phyloP scores from a whole-genome alignment of 495 filamentous ascomycete species.

The Talaromyces borbonicus region DNA sequence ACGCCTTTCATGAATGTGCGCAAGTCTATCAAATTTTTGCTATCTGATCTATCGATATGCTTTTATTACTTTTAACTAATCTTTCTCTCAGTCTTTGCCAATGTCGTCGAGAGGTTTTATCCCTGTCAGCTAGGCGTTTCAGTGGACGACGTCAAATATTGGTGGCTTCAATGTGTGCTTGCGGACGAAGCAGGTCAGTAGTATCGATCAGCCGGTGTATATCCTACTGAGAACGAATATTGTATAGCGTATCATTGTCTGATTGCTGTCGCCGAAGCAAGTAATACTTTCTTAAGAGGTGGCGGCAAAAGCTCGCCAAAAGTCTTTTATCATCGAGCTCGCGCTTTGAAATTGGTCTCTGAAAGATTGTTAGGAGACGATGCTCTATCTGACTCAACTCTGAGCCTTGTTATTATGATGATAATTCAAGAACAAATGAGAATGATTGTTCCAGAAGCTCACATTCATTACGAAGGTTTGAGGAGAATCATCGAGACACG shows the following conservation, averaged over 20 bases:
- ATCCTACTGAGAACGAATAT: neutral
- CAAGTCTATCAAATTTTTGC: neutral
- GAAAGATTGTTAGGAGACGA: slow-evolving; percentile 12
- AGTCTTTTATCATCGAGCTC: slow-evolving; percentile 16
- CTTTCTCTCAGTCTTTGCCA: slow-evolving; percentile 3
- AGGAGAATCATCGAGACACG: slow-evolving; percentile 15
- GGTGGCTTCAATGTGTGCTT: slow-evolving; percentile 15
- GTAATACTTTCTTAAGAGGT: slow-evolving; percentile 14
- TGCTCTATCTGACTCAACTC: slow-evolving; percentile 17
- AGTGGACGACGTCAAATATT: slow-evolving; percentile 12
- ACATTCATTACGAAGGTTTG: slow-evolving; percentile 15
- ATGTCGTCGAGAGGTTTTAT: slow-evolving; percentile 11
- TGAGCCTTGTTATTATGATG: slow-evolving; percentile 11
- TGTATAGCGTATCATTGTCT: slow-evolving; percentile 15
- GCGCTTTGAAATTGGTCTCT: slow-evolving; percentile 12
- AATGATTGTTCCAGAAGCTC: slow-evolving; percentile 7
- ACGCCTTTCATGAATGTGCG: slow-evolving; percentile 13
- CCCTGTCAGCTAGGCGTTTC: slow-evolving; percentile 15
- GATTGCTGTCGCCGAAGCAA: slow-evolving; percentile 14
- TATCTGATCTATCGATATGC: too few species aligned
- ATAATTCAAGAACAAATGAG: slow-evolving; percentile 16
- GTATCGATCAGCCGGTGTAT: neutral
- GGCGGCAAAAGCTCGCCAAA: slow-evolving; percentile 11
- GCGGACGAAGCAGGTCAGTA: slow-evolving; percentile 14
- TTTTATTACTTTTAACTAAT: neutral